Base-by-base conservation (phyloP, 345 rosid species). In the Aquilaria sinensis region DNA sequence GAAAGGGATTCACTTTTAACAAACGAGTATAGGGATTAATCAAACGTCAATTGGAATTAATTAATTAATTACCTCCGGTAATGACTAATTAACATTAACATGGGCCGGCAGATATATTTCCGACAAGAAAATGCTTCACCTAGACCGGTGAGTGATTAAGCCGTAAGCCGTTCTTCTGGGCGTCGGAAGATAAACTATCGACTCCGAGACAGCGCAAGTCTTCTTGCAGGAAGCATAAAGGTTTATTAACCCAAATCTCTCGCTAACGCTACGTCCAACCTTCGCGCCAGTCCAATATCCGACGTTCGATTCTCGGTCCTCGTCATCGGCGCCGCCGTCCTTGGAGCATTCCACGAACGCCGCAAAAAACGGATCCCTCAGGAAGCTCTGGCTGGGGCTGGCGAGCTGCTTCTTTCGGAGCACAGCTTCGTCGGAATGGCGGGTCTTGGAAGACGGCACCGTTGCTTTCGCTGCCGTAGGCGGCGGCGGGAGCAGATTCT, bases 321-420 rank as follows among this genome's bases (percentile, higher is more conserved):
- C 49, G 10, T 63, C 48, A 2, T 60, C 23, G 43, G 1, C 43
- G 43, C 8, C 62, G 2, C 65, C 82, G 1, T 81, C 90, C 76
- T 83, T 90, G 3, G 92, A 93, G 48, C 98, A 92, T 49, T 78
- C 83, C 8, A 89, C 80, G 16, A 92, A 72, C 15, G 98, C 98
- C 0, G 87, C 86, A 0, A 85, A 54, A 53, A 92, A 93, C 0
- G 98, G 98, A 72, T 93, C 98, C 67, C 53, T 64, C 3, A 32
- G 58, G 30, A 70, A 80, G 14, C 66, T 66, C 2, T 69, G 65
- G 0, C 34, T 47, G 0, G n/a, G 13, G 54, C 13, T 32, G 32
- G 53, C 29, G 3, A 49, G 43, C 7, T 37, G 43, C 62, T 77
- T 78, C 67, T 74, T 85, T 57, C 70, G 56, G 59, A 16, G 62